A percentile compares a stretch with the other conserved stretches of the same genome.
Evolutionary conservation across 371 early-diverging fungal genomes (phyloP).

Genomic region (Apophysomyces elegans): DNA sequence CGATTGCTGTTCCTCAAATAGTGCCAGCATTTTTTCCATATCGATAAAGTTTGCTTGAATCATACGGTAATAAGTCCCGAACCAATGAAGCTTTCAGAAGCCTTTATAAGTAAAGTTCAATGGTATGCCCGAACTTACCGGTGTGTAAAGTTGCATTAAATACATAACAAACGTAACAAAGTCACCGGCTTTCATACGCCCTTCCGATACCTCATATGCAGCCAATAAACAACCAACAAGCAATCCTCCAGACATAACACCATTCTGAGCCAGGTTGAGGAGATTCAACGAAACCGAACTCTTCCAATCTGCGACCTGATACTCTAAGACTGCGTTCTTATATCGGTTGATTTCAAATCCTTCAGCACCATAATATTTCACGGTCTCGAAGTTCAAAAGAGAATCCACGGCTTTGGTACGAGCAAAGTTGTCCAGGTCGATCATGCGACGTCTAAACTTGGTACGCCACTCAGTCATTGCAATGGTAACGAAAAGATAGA

Average conservation of each 20-base stretch:
- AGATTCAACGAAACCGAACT: conserved; percentile 72
- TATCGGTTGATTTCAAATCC: conserved; percentile 82
- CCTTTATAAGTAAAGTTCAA: conserved; percentile 5
- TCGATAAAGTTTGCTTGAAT: conserved; percentile 88
- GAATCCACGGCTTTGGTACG: conserved; percentile 89
- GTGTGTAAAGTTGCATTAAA: conserved; percentile 78
- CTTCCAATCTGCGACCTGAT: conserved; percentile 82
- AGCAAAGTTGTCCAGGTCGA: conserved; percentile 76
- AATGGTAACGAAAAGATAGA: conserved; percentile 85
- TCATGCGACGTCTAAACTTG: conserved; percentile 77
- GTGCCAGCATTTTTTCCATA: conserved; percentile 92
- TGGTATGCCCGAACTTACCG: conserved; percentile 32
- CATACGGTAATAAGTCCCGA: conserved; percentile 60
- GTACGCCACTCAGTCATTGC: conserved; percentile 93
- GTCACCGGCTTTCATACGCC: conserved; percentile 78
- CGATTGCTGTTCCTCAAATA: conserved; percentile 76
- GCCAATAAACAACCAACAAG: conserved; percentile 78
- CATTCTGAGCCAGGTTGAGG: conserved; percentile 85
- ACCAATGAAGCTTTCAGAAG: conserved; percentile 34
- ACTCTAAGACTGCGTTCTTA: conserved; percentile 72
- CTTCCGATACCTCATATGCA: conserved; percentile 76
- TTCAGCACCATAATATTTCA: conserved; percentile 87
- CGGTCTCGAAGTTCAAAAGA: conserved; percentile 94
- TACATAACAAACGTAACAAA: conserved; percentile 89
- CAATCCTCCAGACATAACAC: conserved; percentile 84